Percentiles rank a stretch among this genome's conserved stretches.
Evolutionary conservation across 2,329 filamentous ascomycete species (phyloP).

Genomic region (Akanthomyces lecanii): DNA sequence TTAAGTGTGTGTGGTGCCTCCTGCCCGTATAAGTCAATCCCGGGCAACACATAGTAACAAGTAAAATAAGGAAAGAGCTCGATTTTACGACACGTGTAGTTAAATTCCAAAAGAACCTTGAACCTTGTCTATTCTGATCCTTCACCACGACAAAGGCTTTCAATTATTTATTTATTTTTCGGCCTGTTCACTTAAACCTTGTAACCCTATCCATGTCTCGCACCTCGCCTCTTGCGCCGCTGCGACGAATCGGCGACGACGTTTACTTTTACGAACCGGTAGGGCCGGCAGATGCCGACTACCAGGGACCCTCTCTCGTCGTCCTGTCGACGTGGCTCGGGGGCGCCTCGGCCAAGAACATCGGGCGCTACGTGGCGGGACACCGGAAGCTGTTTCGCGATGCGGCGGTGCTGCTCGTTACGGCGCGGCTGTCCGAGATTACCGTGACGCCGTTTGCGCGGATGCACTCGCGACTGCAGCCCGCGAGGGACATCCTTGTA

Average conservation of each 20-base stretch:
- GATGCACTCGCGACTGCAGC: conserved; percentile 14
- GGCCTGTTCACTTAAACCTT: not conserved
- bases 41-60: not conserved
- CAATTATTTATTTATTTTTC: not conserved
- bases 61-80: too few relatives aligned
- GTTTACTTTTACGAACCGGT: conserved; percentile 14
- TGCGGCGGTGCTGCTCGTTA: conserved; percentile 13
- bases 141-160: too few relatives aligned
- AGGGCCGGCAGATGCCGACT: not conserved
- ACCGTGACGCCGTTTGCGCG: conserved; percentile 14
- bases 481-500: conserved; percentile 11
- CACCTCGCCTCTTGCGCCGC: conserved; percentile 2
- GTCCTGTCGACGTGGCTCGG: conserved; percentile 16
- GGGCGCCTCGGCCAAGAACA: conserved; percentile 6
- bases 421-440: conserved; percentile 15
- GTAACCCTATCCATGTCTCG: not conserved
- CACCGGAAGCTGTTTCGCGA: conserved; percentile 4
- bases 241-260: conserved; percentile 12
- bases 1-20: not conserved
- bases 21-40: not conserved
- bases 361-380: conserved; percentile 8
- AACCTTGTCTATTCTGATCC: too few relatives aligned
- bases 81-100: too few relatives aligned
- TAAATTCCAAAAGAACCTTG: too few relatives aligned
- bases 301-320: conserved; percentile 8